These are phyloP conservation scores for Micractinium sp. DNA, from an alignment of 139 green algal genomes.

Conservation along the genomic window DNA sequence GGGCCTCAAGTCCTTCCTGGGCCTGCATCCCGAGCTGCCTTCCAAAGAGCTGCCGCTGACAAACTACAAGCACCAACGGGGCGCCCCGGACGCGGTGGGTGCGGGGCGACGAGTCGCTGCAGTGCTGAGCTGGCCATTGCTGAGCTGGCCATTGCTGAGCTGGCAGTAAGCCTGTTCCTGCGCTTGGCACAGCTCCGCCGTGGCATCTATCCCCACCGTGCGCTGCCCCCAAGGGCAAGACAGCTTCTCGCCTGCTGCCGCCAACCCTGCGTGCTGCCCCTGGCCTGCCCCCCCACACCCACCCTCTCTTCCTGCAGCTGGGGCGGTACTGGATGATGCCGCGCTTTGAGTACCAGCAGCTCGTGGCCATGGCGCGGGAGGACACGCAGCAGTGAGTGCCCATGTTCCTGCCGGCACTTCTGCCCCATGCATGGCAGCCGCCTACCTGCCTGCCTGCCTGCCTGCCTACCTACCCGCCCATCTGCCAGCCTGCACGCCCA, in stretches of 20 bases:
- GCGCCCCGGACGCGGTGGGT: background rate
- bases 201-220: background rate
- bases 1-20: slow-evolving; percentile 14
- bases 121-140: background rate
- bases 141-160: too few species aligned
- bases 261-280: background rate
- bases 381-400: background rate
- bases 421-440: too few species aligned
- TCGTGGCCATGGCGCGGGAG: background rate
- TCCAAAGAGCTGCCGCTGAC: slow-evolving; percentile 22
- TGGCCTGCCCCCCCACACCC: too few species aligned
- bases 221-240: background rate
- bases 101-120: too few species aligned
- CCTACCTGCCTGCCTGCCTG: background rate
- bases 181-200: too few species aligned
- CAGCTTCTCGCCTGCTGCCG: too few species aligned
- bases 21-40: slow-evolving; percentile 3
- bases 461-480: background rate
- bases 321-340: slow-evolving; percentile 20
- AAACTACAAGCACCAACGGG: slow-evolving; percentile 27
- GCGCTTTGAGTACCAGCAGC: background rate
- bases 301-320: background rate
- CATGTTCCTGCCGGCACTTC: background rate
- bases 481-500: background rate
- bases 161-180: too few species aligned